These are phyloP conservation scores for Clonostachys sp. DNA, from an alignment of 2,329 filamentous ascomycete species.

Conservation along the genomic window DNA sequence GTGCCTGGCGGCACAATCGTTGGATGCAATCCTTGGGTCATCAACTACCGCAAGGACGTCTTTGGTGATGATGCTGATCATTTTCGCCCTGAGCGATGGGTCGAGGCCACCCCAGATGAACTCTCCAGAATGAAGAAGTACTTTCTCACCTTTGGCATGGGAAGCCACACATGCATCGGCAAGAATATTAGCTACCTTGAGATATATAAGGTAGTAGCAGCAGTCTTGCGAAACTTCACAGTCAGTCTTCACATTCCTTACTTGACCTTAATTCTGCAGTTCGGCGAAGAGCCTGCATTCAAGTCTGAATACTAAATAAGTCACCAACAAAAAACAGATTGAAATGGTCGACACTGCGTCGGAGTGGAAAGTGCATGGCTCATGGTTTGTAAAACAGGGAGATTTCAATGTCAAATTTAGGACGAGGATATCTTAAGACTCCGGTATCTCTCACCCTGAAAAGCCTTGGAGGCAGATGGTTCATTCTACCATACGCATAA, in stretches of 20 bases:
- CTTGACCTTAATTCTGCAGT: too few relatives aligned
- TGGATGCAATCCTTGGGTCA: conserved; percentile 25
- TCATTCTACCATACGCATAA: too few relatives aligned
- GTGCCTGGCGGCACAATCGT: conserved; percentile 28
- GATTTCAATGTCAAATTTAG: too few relatives aligned
- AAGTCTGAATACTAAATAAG: too few relatives aligned
- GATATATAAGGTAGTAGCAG: conserved; percentile 15
- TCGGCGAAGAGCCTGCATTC: too few relatives aligned
- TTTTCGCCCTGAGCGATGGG: conserved; percentile 40
- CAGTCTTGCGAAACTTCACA: conserved; percentile 5
- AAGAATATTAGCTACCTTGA: conserved; percentile 7
- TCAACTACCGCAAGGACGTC: conserved; percentile 31
- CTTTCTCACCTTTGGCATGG: conserved; percentile 38
- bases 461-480: too few relatives aligned
- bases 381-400: too few relatives aligned
- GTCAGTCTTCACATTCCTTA: too few relatives aligned
- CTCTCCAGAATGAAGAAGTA: not conserved
- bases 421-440: too few relatives aligned
- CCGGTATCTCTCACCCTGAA: too few relatives aligned
- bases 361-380: too few relatives aligned
- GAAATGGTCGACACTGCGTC: not conserved
- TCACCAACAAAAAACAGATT: not conserved
- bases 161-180: conserved; percentile 43
- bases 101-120: conserved; percentile 22
- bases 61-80: conserved; percentile 33